Evolutionary conservation across 1,139 yeast genomes (phyloP).

Genomic region (Blastobotrys aristatus): DNA sequence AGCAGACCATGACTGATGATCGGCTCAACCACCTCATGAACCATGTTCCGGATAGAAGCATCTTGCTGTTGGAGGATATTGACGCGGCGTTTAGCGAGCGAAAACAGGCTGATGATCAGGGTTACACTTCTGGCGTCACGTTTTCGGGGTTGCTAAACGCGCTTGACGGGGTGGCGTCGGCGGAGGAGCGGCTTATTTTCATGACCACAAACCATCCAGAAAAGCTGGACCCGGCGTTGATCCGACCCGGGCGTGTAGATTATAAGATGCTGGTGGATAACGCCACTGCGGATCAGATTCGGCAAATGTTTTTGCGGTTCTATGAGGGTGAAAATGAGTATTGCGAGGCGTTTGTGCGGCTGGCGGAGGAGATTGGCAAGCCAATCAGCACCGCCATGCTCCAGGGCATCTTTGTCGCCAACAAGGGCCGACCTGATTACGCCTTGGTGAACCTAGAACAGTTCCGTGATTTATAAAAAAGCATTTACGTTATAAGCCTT

Average conservation of each 20-base stretch:
- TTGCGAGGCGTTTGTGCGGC: constrained; percentile 58
- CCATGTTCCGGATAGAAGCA: constrained; percentile 86
- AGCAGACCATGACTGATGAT: constrained; percentile 88
- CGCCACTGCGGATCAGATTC: constrained; percentile 76
- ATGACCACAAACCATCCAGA: constrained; percentile 99
- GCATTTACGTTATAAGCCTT: too few relatives aligned
- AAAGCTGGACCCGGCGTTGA: constrained; percentile 64
- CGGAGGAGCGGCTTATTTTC: constrained; percentile 92
- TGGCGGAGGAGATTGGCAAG: constrained; percentile 46
- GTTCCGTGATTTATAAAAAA: constrained; percentile 6
- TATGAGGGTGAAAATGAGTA: constrained; percentile 61
- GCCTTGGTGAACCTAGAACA: constrained; percentile 60
- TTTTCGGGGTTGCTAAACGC: constrained; percentile 93
- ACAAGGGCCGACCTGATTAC: constrained; percentile 73
- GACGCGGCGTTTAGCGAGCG: constrained; percentile 93
- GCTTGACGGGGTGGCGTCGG: constrained; percentile 96
- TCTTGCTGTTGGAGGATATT: constrained; percentile 80
- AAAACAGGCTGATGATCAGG: constrained; percentile 66
- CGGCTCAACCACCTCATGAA: constrained; percentile 92
- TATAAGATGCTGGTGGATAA: constrained; percentile 75
- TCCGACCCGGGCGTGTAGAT: constrained; percentile 94
- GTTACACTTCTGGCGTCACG: constrained; percentile 76
- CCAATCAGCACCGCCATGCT: constrained; percentile 88
- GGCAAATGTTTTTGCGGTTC: constrained; percentile 80
- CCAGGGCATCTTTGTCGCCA: constrained; percentile 92